phyloP scores from a whole-genome alignment of 2,329 filamentous ascomycete genomes.

The Neofusicoccum sp. region DNA sequence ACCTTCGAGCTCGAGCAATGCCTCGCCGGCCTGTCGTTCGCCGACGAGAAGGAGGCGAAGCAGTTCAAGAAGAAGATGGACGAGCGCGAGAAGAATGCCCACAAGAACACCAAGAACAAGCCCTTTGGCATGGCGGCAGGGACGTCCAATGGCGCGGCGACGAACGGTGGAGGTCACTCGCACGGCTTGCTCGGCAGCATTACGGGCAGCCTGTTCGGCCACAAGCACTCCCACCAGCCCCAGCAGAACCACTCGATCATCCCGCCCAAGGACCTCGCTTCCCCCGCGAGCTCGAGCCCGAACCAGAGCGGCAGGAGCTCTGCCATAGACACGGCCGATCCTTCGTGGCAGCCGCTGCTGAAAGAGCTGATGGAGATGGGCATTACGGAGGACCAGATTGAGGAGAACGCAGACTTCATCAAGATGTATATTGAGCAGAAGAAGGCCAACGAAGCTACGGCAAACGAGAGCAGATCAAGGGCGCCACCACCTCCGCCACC shows the following conservation, averaged over 20 bases:
- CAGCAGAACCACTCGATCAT: conserved; percentile 47
- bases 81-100: conserved; percentile 92
- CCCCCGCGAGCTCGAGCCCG: conserved; percentile 35
- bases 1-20: conserved; percentile 95
- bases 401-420: conserved; percentile 66
- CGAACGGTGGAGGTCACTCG: conserved; percentile 27
- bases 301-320: conserved; percentile 38
- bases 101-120: conserved; percentile 77
- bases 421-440: conserved; percentile 65
- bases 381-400: conserved; percentile 67
- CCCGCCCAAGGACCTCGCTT: conserved; percentile 43
- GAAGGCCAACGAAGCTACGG: conserved; percentile 51
- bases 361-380: conserved; percentile 63
- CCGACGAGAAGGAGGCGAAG: conserved; percentile 96
- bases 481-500: conserved; percentile 65
- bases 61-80: conserved; percentile 97
- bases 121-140: conserved; percentile 60
- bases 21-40: conserved; percentile 84
- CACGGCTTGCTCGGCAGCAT: conserved; percentile 46
- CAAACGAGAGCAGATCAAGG: conserved; percentile 50
- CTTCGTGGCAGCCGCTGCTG: conserved; percentile 60
- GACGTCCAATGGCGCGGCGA: conserved; percentile 25
- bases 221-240: conserved; percentile 47
- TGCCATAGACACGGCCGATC: conserved; percentile 60
- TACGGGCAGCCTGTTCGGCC: conserved; percentile 48